Evolutionary conservation across 495 filamentous ascomycete genomes (phyloP).

Genomic region (Penicillium bovifimosum): DNA sequence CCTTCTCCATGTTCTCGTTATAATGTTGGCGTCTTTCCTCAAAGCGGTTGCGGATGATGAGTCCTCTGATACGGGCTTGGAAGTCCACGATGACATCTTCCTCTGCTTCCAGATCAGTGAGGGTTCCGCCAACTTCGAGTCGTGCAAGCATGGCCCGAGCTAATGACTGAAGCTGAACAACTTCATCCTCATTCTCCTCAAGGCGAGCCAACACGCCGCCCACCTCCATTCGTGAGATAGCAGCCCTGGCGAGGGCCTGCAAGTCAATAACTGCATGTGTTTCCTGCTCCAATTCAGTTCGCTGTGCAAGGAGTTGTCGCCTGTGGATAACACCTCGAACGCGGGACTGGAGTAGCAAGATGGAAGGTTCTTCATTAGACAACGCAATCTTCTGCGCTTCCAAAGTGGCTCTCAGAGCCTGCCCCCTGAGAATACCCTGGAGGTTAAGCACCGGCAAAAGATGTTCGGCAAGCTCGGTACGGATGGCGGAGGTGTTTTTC

Average conservation of each 20-base stretch:
- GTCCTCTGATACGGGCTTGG: constrained; percentile 70
- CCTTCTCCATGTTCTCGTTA: constrained; percentile 95
- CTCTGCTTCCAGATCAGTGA: constrained; percentile 72
- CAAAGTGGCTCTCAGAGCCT: constrained; percentile 33
- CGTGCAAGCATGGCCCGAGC: constrained; percentile 75
- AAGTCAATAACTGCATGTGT: constrained; percentile 53
- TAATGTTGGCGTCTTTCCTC: constrained; percentile 83
- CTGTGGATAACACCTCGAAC: constrained; percentile 43
- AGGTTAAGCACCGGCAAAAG: constrained; percentile 21
- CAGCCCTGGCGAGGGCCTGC: constrained; percentile 69
- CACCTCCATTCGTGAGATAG: constrained; percentile 66
- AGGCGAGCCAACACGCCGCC: constrained; percentile 66
- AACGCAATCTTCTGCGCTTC: constrained; percentile 30
- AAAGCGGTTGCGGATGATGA: constrained; percentile 67
- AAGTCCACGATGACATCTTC: constrained; percentile 69
- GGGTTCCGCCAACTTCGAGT: constrained; percentile 58
- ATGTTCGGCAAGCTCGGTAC: constrained; percentile 26
- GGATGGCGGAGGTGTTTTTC: constrained; percentile 21
- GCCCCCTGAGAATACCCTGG: constrained; percentile 33
- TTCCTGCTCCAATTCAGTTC: constrained; percentile 55
- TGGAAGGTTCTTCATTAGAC: constrained; percentile 24
- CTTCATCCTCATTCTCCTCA: constrained; percentile 72
- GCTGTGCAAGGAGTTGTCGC: constrained; percentile 36
- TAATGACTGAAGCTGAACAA: constrained; percentile 65
- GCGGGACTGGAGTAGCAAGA: constrained; percentile 44